Evolutionary conservation across 371 early-diverging fungal genomes (phyloP), one percentile per base, ranked within the genome.

Genomic region (Entomophthora muscae): DNA sequence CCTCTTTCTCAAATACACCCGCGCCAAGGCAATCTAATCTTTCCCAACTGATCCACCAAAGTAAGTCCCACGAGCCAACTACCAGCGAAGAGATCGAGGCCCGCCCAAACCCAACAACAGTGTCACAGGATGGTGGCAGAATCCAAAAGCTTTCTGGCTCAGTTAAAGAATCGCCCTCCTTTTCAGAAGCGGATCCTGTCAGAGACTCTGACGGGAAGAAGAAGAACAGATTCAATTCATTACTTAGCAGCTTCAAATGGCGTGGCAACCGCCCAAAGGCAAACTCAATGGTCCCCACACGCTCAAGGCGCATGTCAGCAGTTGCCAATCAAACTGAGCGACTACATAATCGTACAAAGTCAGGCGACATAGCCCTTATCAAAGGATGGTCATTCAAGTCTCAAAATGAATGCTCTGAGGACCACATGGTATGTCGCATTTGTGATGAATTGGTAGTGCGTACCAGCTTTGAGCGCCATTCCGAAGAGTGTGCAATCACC

Each of bases 381-480:
- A 63, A 63, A 10, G 53, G 29, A 1, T 61, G 61, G 61, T 51
- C 63, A n/a, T 53, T 23, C n/a, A 26, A 51, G 23, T 28, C 29
- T 10, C 28, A 61, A 32, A n/a, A n/a, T n/a, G 61, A 51, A 33
- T 22, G 10, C n/a, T 26, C 17, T 1, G 10, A 23, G 2, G 67
- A 67, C 53, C 67, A 61, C 29, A 73, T 84, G 2, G 66, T 85
- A 2, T 87, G 87, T 56, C 74, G 87, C 21, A 81, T 87, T 24
- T 87, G 87, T 63, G 87, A 87, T 66, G 81, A 83, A 30, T 68
- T 68, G 52, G 73, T 86, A 12, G 62, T 67, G 26, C 70, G 78
- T 0, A 33, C 65, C 13, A 70, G 67, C 22, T 70, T 86, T 23
- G 81, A 81, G 22, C 72, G 68, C 21, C 87, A 87, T 64, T 76